Base-by-base conservation (phyloP, 2,329 filamentous ascomycete genomes). In the Colletotrichum falcatum region DNA sequence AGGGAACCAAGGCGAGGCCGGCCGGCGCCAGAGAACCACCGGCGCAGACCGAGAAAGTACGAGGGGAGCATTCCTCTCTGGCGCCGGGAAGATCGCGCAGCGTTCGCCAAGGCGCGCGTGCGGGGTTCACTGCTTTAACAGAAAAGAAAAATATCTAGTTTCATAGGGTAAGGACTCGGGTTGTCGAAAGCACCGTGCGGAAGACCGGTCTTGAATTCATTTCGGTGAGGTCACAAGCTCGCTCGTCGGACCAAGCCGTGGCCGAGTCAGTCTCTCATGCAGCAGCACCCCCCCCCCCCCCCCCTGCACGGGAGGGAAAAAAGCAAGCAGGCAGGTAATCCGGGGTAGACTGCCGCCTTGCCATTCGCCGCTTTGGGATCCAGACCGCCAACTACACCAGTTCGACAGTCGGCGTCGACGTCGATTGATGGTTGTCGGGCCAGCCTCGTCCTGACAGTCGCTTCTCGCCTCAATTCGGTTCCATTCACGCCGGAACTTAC, bases 261-360 rank as follows among this genome's bases (percentile, higher is more conserved):
- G 51, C 30, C 51, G 51, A 35, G 30, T 53, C 44, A 26, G n/a
- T 14, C n/a, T 33, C 28, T 30, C 49, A 33, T 53, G 49, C 49
- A 33, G 48, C 26, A 9, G 8, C 20, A 18, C 51, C 8, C 20
- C 18, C 18, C 55, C 26, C 20, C 18, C 20, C 30, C 51, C 8
- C 20, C 18, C 18, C 55, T 58, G 55, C 55, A 37, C 30, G 18
- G 49, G 20, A 3, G 30, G 35, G n/a, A n/a, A 12, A 35, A 54
- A 35, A 54, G 51, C 51, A 54, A 54, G 51, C 51, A 54, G 51
- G 16, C 49, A 30, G 49, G 30, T 30, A 35, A 54, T 54, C 51
- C 51, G 51, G 51, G 51, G 51, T 54, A 54, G 30, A 23, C 20
- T 8, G 20, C 35, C 51, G 39, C 42, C 44, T 26, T 60, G 30